Conservation (phyloP, 2,329 filamentous ascomycete species). For the Orbilia ellipsospora region DNA sequence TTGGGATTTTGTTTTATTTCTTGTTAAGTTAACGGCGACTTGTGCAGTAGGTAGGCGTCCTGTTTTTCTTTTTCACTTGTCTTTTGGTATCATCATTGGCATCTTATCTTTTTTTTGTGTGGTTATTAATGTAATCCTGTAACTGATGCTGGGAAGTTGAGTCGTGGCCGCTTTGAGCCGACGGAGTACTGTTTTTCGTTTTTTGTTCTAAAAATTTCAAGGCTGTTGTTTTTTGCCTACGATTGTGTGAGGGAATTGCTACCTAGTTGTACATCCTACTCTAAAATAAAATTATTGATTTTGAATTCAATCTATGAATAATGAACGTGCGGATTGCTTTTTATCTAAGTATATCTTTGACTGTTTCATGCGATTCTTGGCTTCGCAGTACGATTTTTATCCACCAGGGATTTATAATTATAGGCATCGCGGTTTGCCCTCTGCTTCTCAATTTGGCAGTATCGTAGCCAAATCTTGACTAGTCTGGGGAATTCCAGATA, state of each 20-base stretch:
- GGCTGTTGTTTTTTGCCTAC: slow-evolving; percentile 10
- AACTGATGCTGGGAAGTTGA: slow-evolving; percentile 22
- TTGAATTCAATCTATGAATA: too few relatives aligned
- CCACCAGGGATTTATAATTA: too few relatives aligned
- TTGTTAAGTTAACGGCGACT: slow-evolving; percentile 35
- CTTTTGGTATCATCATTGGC: slow-evolving; percentile 1
- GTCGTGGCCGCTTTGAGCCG: background rate
- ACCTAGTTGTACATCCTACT: slow-evolving; percentile 1
- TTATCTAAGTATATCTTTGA: too few relatives aligned
- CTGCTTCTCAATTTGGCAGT: too few relatives aligned
- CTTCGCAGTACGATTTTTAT: too few relatives aligned
- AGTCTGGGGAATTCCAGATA: too few relatives aligned
- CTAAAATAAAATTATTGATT: too few relatives aligned
- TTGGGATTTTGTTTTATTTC: slow-evolving; percentile 29
- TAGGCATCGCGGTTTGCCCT: too few relatives aligned
- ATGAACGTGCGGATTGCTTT: too few relatives aligned
- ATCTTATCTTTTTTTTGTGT: slow-evolving; percentile 4
- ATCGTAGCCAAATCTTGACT: too few relatives aligned
- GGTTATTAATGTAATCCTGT: slow-evolving; percentile 34
- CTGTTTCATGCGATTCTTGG: too few relatives aligned
- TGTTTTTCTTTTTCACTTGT: slow-evolving; percentile 12
- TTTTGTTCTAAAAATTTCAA: slow-evolving; percentile 3
- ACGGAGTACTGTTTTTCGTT: background rate
- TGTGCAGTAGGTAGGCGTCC: slow-evolving; percentile 36
- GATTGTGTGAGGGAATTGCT: slow-evolving; percentile 11